Base-by-base conservation (phyloP, 2,329 filamentous ascomycete genomes). In the Thelonectria olida region DNA sequence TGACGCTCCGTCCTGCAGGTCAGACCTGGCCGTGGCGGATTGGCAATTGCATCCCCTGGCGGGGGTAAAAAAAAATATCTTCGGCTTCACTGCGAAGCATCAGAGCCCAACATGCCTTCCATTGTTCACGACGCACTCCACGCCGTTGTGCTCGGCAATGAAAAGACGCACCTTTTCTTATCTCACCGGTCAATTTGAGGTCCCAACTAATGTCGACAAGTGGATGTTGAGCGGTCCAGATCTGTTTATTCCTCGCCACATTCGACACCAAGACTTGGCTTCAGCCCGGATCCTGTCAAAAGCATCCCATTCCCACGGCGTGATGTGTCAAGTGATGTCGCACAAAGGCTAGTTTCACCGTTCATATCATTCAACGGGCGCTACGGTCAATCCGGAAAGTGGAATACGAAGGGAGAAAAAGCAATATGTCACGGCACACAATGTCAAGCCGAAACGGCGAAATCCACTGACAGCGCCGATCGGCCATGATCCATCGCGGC, bases 231-330 rank as follows among this genome's bases (percentile, higher is more conserved):
- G 58, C 44, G 56, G 51, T 52, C 38, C 58, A 23, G 47, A 55
- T 61, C 52, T 55, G 58, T 61, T 61, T 52, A 56, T 61, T 31
- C 38, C 10, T 53, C 61, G 57, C 57, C 61, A 54, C 61, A 41
- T 48, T 52, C 36, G 51, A 52, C 27, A 55, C 55, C 39, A 53
- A 47, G 39, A 36, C 52, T 56, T 59, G 27, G 28, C 19, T 19
- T 20, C 19, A 51, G 19, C 47, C 44, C 23, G 22, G 13, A 38
- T 54, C 48, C 13, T 19, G 19, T 41, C 38, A 44, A 58, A 62
- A 55, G 55, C 58, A 48, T 65, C 20, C 52, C 57, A 66, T 41
- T 65, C 20, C 52, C 57, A 66, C 44, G 54, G 39, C 42, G 49
- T 44, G 55, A 58, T 66, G 61, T 54, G 50, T 61, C 47, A 54